Conservation (phyloP, 2,329 filamentous ascomycete genomes). For the Xylariaceae sp. region DNA sequence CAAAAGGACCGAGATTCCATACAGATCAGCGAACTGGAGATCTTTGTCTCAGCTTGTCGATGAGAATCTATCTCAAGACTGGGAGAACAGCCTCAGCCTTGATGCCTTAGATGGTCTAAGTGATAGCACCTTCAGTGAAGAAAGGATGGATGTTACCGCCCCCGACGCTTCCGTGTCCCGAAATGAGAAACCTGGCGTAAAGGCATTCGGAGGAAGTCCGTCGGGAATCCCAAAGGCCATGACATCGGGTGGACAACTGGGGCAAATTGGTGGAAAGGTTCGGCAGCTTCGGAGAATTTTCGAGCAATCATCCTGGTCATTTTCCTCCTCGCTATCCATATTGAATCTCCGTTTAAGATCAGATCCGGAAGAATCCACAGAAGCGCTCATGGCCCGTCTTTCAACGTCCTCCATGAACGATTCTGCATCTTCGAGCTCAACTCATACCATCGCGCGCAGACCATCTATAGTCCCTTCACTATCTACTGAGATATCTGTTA, state of each 20-base stretch:
- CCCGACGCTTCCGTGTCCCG: not conserved
- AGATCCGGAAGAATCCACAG: not conserved
- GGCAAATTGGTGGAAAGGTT: slow-evolving; percentile 24
- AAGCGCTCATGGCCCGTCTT: not conserved
- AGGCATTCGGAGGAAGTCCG: not conserved
- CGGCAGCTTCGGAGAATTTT: slow-evolving; percentile 30
- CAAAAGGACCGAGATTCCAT: too few species aligned
- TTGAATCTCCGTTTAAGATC: slow-evolving; percentile 21
- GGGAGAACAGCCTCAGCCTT: not conserved
- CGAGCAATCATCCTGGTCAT: slow-evolving; percentile 21
- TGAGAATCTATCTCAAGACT: not conserved
- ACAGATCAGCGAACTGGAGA: not conserved
- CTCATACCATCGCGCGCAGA: slow-evolving; percentile 7
- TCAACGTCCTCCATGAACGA: slow-evolving; percentile 12
- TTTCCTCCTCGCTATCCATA: slow-evolving; percentile 21
- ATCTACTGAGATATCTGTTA: slow-evolving; percentile 27
- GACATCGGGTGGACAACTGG: not conserved
- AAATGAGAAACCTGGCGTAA: not conserved
- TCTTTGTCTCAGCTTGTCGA: not conserved
- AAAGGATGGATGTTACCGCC: not conserved
- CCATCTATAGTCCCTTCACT: slow-evolving; percentile 20
- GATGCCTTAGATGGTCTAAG: slow-evolving; percentile 4
- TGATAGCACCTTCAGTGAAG: not conserved
- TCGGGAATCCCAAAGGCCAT: not conserved
- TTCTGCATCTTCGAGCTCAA: slow-evolving; percentile 5